Evolutionary conservation across 371 early-diverging fungal genomes (phyloP), one percentile per base, ranked within the genome.

Genomic region (Batkoa obscura): DNA sequence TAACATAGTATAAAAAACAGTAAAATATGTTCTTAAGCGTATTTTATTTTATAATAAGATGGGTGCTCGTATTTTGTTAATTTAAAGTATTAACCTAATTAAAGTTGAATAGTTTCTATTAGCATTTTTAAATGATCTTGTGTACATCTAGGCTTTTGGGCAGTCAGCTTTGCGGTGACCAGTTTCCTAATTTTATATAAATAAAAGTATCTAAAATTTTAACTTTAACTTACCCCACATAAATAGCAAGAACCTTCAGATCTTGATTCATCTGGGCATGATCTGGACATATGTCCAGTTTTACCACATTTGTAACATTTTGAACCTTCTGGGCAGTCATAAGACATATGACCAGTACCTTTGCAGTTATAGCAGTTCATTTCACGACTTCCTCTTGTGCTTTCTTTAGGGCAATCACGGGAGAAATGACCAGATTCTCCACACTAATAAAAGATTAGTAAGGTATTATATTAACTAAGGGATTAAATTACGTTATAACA

Each of bases 301-400:
- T 58, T 59, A 12, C 51, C 50, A 48, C 54, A 61, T 49, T 47
- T 34, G 56, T 59, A 37, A 50, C 60, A 57, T n/a, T 56, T 48
- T 2, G 50, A 32, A 30, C 60, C 64, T 42, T 72, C 73, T 52
- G 71, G 43, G 68, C 80, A 75, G 38, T 68, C 67, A 38, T 64
- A 57, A 38, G 68, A 62, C 35, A 68, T 68, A 60, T 71, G 71
- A 54, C 71, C 71, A 41, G 62, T 45, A 37, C 58, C 49, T 30
- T 76, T 76, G 59, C 81, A 81, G 74, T 78, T 80, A 66, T 77
- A 80, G 69, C 80, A 80, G 71, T 78, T 78, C 23, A 52, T 57
- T 62, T 50, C 33, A 48, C 55, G 17, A 32, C 31, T 50, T 45
- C 43, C 23, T 55, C 65, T 63, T 37, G 58, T 60, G 62, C 23